These are phyloP conservation scores for Solanum etuberosum DNA, from an alignment of 257 asterid genomes.

Conservation along the genomic window DNA sequence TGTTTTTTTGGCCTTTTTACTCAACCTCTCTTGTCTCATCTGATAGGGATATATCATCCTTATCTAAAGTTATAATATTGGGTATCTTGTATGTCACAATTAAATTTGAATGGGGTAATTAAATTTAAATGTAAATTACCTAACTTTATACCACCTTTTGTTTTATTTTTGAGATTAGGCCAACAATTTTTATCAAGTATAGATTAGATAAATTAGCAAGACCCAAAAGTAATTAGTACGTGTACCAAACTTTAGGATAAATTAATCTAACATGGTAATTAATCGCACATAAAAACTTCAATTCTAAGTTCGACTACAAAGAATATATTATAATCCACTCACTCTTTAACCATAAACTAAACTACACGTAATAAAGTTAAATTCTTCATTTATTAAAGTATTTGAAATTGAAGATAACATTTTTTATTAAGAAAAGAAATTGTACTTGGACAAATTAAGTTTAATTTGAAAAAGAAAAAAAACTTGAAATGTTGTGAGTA, in stretches of 20 bases:
- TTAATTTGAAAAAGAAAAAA: not conserved
- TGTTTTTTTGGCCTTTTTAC: not conserved
- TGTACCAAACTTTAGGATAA: not conserved
- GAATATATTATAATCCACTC: not conserved
- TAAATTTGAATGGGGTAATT: not conserved
- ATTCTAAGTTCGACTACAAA: not conserved
- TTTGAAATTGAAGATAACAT: not conserved
- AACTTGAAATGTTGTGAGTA: not conserved
- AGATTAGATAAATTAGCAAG: not conserved
- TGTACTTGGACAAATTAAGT: not conserved
- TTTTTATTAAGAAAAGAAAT: not conserved
- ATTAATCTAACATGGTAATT: not conserved
- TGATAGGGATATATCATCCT: not conserved
- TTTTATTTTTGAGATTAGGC: not conserved
- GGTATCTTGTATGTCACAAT: not conserved
- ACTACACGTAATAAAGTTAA: not conserved
- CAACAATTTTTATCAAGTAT: not conserved
- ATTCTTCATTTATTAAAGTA: not conserved
- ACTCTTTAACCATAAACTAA: not conserved
- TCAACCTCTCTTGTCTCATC: not conserved
- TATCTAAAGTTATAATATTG: not conserved
- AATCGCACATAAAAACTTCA: not conserved
- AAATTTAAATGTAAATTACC: not conserved
- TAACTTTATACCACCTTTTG: not conserved
- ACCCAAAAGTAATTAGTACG: not conserved